Base-by-base conservation (phyloP, 2,329 filamentous ascomycete genomes). In the Paecilomyces sp. region DNA sequence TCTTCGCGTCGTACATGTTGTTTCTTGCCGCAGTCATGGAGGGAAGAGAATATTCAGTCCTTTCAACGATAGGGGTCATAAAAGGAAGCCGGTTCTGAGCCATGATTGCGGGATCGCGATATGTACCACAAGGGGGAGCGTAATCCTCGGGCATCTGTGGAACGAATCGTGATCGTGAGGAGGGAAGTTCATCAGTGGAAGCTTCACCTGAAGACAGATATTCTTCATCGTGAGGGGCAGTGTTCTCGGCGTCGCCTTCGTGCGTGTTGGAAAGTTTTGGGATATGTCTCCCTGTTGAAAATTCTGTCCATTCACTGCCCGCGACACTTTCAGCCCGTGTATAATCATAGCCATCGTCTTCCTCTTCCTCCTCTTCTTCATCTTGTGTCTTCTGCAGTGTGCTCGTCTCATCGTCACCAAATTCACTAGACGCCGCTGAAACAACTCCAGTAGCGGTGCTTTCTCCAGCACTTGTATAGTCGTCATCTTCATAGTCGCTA, bases 31-130 rank as follows among this genome's bases (percentile, higher is more conserved):
- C 81, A 76, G 57, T 85, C 81, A 30, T 86, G 3, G 84, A 83
- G 51, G 88, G 76, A 36, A 97, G 77, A 0, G 92, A 97, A 11
- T 88, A 89, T 75, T 99, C 94, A 0, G 94, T 99, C 67, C 91
- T 88, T 74, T 99, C 94, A 1, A 94, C 93, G 65, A 99, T 99
- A 1, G 94, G 94, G 0, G 94, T 99, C 94, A 99, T 97, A 73
- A 97, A 99, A 2, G 93, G 94, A 9, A 97, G 81, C 58, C 92
- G 88, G 75, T 92, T 96, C 69, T 97, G 95, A 61, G 92, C 91
- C 74, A 88, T 82, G 72, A 92, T 84, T 36, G 79, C 83, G 70
- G 91, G 85, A 74, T 96, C 90, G 70, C 92, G 87, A 81, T 89
- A 96, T 60, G 90, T 89, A 55, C 88, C 84, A 59, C 84, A 88